Base-by-base conservation (phyloP, 139 green algal species). In the Tetraselmis chui region DNA sequence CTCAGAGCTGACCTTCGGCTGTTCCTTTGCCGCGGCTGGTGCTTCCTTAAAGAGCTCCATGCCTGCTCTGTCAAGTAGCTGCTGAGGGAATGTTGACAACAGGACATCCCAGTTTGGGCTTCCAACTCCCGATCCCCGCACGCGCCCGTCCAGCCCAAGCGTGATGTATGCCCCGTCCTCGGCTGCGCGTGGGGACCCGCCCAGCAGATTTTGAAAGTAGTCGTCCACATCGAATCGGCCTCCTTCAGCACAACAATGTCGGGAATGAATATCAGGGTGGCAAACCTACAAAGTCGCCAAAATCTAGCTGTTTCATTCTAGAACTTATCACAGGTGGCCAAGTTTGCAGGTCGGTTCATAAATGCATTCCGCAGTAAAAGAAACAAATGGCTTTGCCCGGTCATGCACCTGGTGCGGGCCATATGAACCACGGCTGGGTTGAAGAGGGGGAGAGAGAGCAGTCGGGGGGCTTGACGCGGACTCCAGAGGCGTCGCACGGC, bases 81-180 rank as follows among this genome's bases (percentile, higher is more conserved):
- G 31, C 75, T 77, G 75, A 27, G 82, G 82, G 79, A 85, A 85
- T 5, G 82, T 80, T 1, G 32, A 74, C 82, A 85, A 28, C 58
- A 85, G 58, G 0, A 79, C 30, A 31, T 82, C 76, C 32, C 32
- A 85, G 31, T 27, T 23, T 11, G 82, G 82, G 2, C 59, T 32
- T 22, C 82, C 82, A 23, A 75, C n/a, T 30, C 82, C 82, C 45
- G 23, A 75, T 11, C 82, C 82, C 2, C 82, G 29, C 32, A 85
- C 76, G 28, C 30, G 45, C 29, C 82, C 82, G 30, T 74, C 78
- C 58, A 59, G 28, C 1, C 45, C 59, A 1, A 85, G n/a, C 25
- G 82, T 85, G 76, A 85, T 27, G 76, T 85, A 85, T 26, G 75
- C 82, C 1, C 76, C 45, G 11, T 67, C 18, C 45, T 18, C 45